Conservation (phyloP, 2,329 filamentous ascomycete species). For the Fusarium anguioides region DNA sequence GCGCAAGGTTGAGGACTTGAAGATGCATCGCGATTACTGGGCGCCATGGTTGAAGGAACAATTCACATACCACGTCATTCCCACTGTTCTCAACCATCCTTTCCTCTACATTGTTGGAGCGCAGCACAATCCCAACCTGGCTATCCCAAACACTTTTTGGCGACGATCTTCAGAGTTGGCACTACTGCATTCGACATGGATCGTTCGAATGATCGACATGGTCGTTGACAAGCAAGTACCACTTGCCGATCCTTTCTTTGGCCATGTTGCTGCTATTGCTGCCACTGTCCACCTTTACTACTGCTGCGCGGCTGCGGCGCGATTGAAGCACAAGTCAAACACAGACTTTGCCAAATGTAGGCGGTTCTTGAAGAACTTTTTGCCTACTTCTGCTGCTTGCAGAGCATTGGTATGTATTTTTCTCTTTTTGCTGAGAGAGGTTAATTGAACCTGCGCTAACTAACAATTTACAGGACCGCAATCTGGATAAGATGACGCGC, state of each 20-base stretch:
- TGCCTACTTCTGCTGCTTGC: slow-evolving; percentile 60
- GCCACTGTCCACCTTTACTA: slow-evolving; percentile 66
- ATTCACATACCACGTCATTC: slow-evolving; percentile 64
- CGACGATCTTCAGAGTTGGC: slow-evolving; percentile 62
- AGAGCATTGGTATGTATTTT: slow-evolving; percentile 54
- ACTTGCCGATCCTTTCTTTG: slow-evolving; percentile 63
- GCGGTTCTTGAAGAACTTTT: slow-evolving; percentile 60
- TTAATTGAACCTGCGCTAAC: slow-evolving; percentile 9
- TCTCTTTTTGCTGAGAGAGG: background rate
- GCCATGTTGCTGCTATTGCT: slow-evolving; percentile 62
- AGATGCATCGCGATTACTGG: slow-evolving; percentile 60
- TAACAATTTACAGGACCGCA: slow-evolving; percentile 54
- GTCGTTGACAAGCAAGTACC: slow-evolving; percentile 61
- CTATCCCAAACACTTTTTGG: slow-evolving; percentile 66
- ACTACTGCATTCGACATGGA: slow-evolving; percentile 64
- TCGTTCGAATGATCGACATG: slow-evolving; percentile 66
- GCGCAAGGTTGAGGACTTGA: slow-evolving; percentile 58
- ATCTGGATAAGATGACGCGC: slow-evolving; percentile 59
- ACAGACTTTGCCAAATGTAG: slow-evolving; percentile 63
- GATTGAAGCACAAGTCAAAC: slow-evolving; percentile 63
- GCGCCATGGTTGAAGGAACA: slow-evolving; percentile 64
- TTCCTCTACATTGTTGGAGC: slow-evolving; percentile 65
- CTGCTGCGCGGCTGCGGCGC: slow-evolving; percentile 61
- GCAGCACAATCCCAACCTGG: slow-evolving; percentile 62
- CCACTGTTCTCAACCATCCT: slow-evolving; percentile 63